Base-by-base conservation (phyloP, 176 grass and related monocot genomes). In the Olyra latifolia region DNA sequence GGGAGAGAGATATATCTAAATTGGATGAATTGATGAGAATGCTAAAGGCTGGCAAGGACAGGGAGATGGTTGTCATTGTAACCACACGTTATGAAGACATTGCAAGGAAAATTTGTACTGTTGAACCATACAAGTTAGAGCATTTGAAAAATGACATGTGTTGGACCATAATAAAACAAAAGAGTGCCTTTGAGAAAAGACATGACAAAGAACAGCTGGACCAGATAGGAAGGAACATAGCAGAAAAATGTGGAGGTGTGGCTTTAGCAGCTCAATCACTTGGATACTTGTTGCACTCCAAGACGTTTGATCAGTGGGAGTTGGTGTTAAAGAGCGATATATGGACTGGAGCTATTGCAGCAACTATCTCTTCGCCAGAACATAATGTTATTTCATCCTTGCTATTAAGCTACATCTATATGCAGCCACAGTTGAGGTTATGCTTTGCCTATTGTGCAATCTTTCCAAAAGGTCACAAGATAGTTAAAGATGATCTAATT, bases 221-320 rank as follows among this genome's bases (percentile, higher is more conserved):
- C 11, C 28, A 11, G 0, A 52, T 38, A 10, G 71, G 66, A 59
- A 72, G 2, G 35, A 78, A 54, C 2, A 86, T 90, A 14, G 86
- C 57, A 17, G 42, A 2, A 0, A 88, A 72, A 5, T 90, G 88
- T 7, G 48, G 11, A 1, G 77, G 88, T 43, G 14, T 90, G 16
- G 62, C 83, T 2, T 56, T 90, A 56, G 82, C 69, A 45, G 88
- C 88, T 47, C 39, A 60, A 39, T 20, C 72, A 4, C 16, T 90
- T n/a, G 88, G 88, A 1, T 25, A 75, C 64, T 71, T 39, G 43
- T 40, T 90, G 10, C n/a, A 10, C 12, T 8, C 14, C 1, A 12
- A 30, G 0, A 44, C 17, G 0, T 10, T 1, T 49, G 11, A 4
- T 57, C n/a, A n/a, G n/a, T n/a, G n/a, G n/a, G n/a, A n/a, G n/a